These are phyloP conservation scores for Kwoniella newhampshirensis DNA, from an alignment of 768 basidiomycete species.

Conservation along the genomic window DNA sequence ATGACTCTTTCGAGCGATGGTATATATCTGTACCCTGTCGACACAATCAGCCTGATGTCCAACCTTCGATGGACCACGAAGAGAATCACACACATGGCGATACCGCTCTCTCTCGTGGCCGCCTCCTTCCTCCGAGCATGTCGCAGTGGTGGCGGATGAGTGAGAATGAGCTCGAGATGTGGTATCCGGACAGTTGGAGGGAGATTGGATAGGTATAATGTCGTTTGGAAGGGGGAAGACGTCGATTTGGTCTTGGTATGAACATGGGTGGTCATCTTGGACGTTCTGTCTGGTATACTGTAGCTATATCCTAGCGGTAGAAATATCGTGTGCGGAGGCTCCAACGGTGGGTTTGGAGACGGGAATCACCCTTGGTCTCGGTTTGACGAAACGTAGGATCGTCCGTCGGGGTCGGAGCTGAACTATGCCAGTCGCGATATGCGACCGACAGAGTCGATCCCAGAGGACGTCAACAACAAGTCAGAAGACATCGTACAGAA, in stretches of 20 bases:
- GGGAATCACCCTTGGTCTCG: too few relatives aligned
- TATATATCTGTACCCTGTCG: slow-evolving; percentile 18
- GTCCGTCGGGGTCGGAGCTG: too few relatives aligned
- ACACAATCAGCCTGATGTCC: not conserved
- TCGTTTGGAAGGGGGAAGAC: slow-evolving; percentile 1
- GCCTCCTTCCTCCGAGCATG: not conserved
- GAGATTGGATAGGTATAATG: slow-evolving; percentile 11
- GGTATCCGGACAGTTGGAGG: slow-evolving; percentile 6
- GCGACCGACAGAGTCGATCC: too few relatives aligned
- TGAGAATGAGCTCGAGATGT: slow-evolving; percentile 14
- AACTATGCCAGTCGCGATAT: too few relatives aligned
- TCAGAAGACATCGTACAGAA: too few relatives aligned
- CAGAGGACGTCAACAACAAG: too few relatives aligned
- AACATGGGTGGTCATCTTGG: too few relatives aligned
- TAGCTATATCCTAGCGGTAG: too few relatives aligned
- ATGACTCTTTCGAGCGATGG: not conserved
- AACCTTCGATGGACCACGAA: not conserved
- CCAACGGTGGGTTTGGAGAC: too few relatives aligned
- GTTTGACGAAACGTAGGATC: too few relatives aligned
- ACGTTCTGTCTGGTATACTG: too few relatives aligned
- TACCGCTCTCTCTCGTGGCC: slow-evolving; percentile 3
- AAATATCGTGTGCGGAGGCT: too few relatives aligned
- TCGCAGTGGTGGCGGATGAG: slow-evolving; percentile 1
- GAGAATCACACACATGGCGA: slow-evolving; percentile 4
- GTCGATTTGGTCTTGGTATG: slow-evolving; percentile 3